Evolutionary conservation across 306 rosid genomes (phyloP).

Genomic region (Vicia villosa): DNA sequence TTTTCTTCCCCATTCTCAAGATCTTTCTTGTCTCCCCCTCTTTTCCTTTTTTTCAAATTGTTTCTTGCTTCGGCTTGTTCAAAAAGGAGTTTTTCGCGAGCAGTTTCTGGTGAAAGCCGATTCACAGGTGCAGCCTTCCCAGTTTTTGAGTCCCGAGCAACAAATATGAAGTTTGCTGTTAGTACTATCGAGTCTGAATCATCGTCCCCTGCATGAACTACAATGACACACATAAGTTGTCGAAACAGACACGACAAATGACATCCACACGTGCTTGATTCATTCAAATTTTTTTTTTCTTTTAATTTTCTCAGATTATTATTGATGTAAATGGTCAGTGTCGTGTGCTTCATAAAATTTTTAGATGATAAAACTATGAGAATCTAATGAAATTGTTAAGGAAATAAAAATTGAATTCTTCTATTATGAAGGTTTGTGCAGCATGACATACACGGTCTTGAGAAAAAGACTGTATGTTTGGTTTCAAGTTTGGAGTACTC

Average conservation of each 20-base stretch:
- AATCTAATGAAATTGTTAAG: too few species aligned
- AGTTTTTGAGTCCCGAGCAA: slow-evolving; percentile 89
- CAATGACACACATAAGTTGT: slow-evolving; percentile 15
- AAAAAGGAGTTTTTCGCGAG: slow-evolving; percentile 60
- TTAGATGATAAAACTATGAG: too few species aligned
- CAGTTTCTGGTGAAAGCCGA: slow-evolving; percentile 75
- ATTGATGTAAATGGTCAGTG: too few species aligned
- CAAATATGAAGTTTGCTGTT: slow-evolving; percentile 93
- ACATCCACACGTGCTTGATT: neutral
- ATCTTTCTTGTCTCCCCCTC: slow-evolving; percentile 56
- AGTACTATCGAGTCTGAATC: slow-evolving; percentile 61
- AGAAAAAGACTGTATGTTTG: too few species aligned
- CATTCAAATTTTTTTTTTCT: neutral
- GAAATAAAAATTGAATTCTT: too few species aligned
- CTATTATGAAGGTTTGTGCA: too few species aligned
- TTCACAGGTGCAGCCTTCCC: slow-evolving; percentile 93
- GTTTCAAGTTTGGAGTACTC: too few species aligned
- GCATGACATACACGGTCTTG: too few species aligned
- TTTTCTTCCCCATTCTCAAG: slow-evolving; percentile 47
- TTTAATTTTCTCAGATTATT: too few species aligned
- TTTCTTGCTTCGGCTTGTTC: slow-evolving; percentile 82
- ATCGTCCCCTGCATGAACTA: slow-evolving; percentile 40
- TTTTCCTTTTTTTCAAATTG: slow-evolving; percentile 65
- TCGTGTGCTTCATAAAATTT: too few species aligned
- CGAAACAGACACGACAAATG: neutral